These are phyloP conservation scores for Maudiozyma turicensis DNA, from an alignment of 805 yeast species.

Conservation along the genomic window DNA sequence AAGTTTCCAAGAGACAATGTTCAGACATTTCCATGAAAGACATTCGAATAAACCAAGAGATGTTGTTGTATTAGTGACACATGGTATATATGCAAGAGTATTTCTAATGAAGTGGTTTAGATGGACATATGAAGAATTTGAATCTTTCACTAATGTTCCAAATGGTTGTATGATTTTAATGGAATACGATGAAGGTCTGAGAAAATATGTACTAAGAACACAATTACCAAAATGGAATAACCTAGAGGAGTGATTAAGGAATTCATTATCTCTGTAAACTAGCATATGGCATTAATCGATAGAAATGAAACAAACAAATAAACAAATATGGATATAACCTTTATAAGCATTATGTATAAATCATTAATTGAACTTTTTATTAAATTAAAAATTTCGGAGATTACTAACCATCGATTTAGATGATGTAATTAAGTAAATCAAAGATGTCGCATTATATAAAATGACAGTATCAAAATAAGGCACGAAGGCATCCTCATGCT, in stretches of 20 bases:
- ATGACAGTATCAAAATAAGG: no score
- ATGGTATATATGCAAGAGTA: conserved; percentile 91
- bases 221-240: conserved; percentile 54
- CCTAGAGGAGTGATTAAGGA: conserved; percentile 1
- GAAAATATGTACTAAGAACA: conserved; percentile 50
- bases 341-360: conserved; percentile 13
- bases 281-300: not conserved
- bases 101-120: conserved; percentile 91
- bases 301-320: not conserved
- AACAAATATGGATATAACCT: not conserved
- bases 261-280: not conserved
- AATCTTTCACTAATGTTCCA: conserved; percentile 69
- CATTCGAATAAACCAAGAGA: conserved; percentile 56
- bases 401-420: no score
- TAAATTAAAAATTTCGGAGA: no score
- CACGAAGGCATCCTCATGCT: no score
- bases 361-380: not conserved
- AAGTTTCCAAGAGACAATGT: conserved; percentile 78
- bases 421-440: no score
- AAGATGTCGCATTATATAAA: no score
- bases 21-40: conserved; percentile 62
- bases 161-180: conserved; percentile 77
- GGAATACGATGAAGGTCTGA: conserved; percentile 46
- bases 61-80: conserved; percentile 77
- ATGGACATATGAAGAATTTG: conserved; percentile 88